Evolutionary conservation across 2,329 filamentous ascomycete species (phyloP).

Genomic region (Lasiodiplodia sp.): DNA sequence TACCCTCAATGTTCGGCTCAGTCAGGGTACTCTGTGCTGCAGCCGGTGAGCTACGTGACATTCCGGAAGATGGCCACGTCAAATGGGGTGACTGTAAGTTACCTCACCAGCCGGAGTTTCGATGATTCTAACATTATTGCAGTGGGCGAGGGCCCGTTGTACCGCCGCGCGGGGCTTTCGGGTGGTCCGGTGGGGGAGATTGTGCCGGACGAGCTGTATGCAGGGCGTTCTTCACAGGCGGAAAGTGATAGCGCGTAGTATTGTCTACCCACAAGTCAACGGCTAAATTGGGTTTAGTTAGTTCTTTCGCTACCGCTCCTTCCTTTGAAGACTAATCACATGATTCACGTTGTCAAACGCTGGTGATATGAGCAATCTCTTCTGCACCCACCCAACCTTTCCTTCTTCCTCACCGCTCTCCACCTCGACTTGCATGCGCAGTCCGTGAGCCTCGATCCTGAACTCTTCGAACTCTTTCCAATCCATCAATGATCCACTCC

Average conservation of each 20-base stretch:
- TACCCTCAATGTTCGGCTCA: slow-evolving; percentile 44
- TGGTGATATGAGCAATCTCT: not conserved
- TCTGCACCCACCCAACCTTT: not conserved
- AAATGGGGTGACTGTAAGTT: slow-evolving; percentile 14
- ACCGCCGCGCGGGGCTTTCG: slow-evolving; percentile 32
- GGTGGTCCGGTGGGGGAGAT: slow-evolving; percentile 38
- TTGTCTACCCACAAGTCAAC: not conserved
- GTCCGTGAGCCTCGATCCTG: no score
- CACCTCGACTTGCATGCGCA: no score
- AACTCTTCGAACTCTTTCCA: no score
- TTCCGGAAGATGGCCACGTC: slow-evolving; percentile 32
- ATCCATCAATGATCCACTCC: not conserved
- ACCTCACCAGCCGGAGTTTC: no score
- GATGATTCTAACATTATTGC: not conserved
- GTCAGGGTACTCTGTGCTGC: slow-evolving; percentile 40
- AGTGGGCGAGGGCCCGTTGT: slow-evolving; percentile 38
- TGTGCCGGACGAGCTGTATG: slow-evolving; percentile 40
- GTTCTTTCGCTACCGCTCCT: not conserved
- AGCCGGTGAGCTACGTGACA: slow-evolving; percentile 40
- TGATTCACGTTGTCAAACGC: no score
- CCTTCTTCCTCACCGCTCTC: not conserved
- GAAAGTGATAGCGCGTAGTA: not conserved
- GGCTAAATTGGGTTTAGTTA: not conserved
- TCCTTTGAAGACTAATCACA: not conserved
- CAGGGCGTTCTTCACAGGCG: not conserved